Conservation (phyloP, 2,329 filamentous ascomycete species). For the Xylariomycetidae sp. region DNA sequence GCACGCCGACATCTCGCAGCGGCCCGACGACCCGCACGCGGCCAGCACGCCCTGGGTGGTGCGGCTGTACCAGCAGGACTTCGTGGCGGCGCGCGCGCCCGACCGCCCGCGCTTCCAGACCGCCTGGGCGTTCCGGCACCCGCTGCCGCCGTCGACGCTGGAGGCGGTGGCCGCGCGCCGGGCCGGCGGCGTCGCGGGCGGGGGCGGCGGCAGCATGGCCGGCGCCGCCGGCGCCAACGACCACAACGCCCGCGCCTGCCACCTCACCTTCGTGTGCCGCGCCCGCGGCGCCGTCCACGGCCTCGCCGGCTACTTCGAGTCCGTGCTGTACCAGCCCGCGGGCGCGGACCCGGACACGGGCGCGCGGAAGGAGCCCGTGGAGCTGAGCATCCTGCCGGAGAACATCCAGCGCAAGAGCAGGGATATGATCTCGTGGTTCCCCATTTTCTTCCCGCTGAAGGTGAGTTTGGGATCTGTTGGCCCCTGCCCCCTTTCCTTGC, state of each 20-base stretch:
- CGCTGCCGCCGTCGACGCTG: conserved; percentile 55
- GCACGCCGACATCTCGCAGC: conserved; percentile 68
- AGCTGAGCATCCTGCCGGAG: conserved; percentile 88
- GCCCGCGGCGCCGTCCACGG: conserved; percentile 84
- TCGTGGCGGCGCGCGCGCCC: conserved; percentile 62
- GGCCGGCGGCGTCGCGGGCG: conserved; percentile 57
- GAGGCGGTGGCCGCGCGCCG: conserved; percentile 49
- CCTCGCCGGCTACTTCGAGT: conserved; percentile 91
- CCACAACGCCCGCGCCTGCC: conserved; percentile 79
- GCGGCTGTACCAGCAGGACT: conserved; percentile 84
- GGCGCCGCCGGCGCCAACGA: conserved; percentile 79
- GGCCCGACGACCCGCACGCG: conserved; percentile 59
- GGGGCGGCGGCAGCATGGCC: conserved; percentile 66
- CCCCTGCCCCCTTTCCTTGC: background rate
- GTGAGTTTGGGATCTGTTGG: conserved; percentile 40
- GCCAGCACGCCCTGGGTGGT: conserved; percentile 94
- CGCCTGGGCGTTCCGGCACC: conserved; percentile 77
- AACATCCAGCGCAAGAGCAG: conserved; percentile 88
- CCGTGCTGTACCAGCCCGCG: conserved; percentile 70
- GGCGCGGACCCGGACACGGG: conserved; percentile 24
- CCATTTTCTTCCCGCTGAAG: conserved; percentile 95
- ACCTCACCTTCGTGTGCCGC: conserved; percentile 70
- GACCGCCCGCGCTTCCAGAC: conserved; percentile 60
- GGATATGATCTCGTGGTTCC: conserved; percentile 99
- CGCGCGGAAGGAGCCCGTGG: conserved; percentile 51